Evolutionary conservation across 2,329 filamentous ascomycete species (phyloP), one percentile per base, ranked within the genome.

Genomic region (Paradendryphiella salina): DNA sequence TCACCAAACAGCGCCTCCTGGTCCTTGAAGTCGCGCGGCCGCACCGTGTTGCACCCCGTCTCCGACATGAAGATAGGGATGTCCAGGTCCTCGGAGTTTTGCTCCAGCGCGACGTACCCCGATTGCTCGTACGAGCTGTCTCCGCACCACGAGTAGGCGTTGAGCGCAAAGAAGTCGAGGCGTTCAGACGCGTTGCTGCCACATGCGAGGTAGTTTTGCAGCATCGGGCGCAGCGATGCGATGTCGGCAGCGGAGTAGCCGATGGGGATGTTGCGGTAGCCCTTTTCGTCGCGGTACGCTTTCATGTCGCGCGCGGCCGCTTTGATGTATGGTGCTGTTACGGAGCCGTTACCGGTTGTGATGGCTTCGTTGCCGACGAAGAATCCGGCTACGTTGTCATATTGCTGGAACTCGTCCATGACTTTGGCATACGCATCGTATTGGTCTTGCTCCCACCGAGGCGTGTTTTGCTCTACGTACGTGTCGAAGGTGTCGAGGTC

Each of bases 181-280:
- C 83, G 82, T 60, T 92, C 87, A 10, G 63, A 64, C 7, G 79
- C 59, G 65, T 94, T 86, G 57, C 79, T 79, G 54, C 88, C 88
- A 72, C 90, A 96, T 10, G 88, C 89, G 35, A 96, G 79, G 71
- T 94, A 96, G 65, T 86, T 82, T 64, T 85, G 83, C 38, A 86
- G 74, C 77, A 84, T 85, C 21, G 83, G 84, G 11, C 83, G 81
- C 11, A 85, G 77, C 51, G 86, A 80, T 3, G 87, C 82, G 65
- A 95, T 93, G 70, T 95, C 90, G 31, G 90, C 89, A 9, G 90
- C 90, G 7, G 89, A 91, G 76, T 96, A 96, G 46, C 91, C 91
- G 50, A 95, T 80, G 9, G 90, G 90, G 58, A 96, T 90, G 34
- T 86, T 78, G 60, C 91, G 87, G 74, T 94, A 95, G 8, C 82